Percentiles rank a stretch among this genome's conserved stretches.
Conservation (phyloP, 768 basidiomycete species). For the Tulasnella calospora region DNA sequence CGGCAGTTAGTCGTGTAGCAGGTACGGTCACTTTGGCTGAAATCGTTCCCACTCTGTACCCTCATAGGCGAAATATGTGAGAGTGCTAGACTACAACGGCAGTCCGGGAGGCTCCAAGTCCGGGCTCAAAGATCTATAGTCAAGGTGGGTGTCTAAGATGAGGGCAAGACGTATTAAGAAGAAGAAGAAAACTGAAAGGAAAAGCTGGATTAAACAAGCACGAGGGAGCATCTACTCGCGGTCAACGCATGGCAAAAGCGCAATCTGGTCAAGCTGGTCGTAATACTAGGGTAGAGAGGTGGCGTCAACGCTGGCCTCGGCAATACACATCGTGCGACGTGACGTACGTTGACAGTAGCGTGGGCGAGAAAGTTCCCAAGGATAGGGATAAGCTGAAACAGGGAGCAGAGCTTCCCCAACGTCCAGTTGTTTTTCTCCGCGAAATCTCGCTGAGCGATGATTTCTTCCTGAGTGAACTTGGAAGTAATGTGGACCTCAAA, state of each 20-base stretch:
- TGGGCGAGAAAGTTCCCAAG: slow-evolving; percentile 19
- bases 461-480: slow-evolving; percentile 13
- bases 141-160: not conserved
- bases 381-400: slow-evolving; percentile 14
- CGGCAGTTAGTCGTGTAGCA: no score
- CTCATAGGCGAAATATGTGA: no score
- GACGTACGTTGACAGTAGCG: slow-evolving; percentile 19
- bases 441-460: not conserved
- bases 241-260: slow-evolving; percentile 12
- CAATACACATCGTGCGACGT: not conserved
- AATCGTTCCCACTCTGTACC: no score
- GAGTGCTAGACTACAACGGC: no score
- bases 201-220: not conserved
- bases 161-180: not conserved
- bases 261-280: slow-evolving; percentile 25
- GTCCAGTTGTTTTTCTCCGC: not conserved
- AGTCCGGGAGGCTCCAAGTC: not conserved
- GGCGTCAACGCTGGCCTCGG: no score
- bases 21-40: no score
- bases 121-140: not conserved
- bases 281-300: not conserved
- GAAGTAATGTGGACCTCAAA: slow-evolving; percentile 17
- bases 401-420: not conserved
- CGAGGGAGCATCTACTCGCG: not conserved
- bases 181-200: not conserved